Base-by-base conservation (phyloP, 306 rosid genomes). In the Aeschynomene evenia region DNA sequence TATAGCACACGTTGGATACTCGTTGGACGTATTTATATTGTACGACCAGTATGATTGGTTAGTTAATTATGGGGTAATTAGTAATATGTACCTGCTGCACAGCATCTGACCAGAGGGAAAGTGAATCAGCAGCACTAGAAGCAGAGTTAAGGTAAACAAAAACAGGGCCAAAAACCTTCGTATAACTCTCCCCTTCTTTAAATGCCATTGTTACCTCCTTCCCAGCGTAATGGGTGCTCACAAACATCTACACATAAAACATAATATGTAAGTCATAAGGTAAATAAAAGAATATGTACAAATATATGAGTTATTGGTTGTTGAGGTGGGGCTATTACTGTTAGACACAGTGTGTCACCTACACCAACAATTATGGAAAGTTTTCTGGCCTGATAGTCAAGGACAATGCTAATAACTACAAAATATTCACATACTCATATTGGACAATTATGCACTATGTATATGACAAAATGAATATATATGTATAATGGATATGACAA, bases 141-240 rank as follows among this genome's bases (percentile, higher is more conserved):
- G 48, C 71, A 12, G 89, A 76, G 63, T 94, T 94, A 0, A 94
- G 78, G 58, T 90, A 87, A 10, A 80, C 72, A 45, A 85, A 85
- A 12, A 87, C 81, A 10, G 97, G 98, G 18, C 98, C 96, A 22
- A 77, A 90, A 65, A 87, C 98, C 75, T 88, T 94, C 46, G 78
- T 90, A 77, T 92, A 94, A 7, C 78, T 69, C 76, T 94, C 95
- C 1, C 85, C 96, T 22, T 81, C 73, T 66, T 71, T 23, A 66
- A 90, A 88, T 36, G 31, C 37, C 86, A 94, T 83, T 7, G 74
- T 76, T 14, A 75, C 50, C 1, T 84, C 92, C 82, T 77, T 85
- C 5, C 97, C 98, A 23, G 86, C 92, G 55, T 94, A 91, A 37
- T 94, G 99, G 0, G 81, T 76, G 69, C 99, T 94, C n/a, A 80